Evolutionary conservation across 2,329 filamentous ascomycete genomes (phyloP).

Genomic region (Apiospora rasikravindrae): DNA sequence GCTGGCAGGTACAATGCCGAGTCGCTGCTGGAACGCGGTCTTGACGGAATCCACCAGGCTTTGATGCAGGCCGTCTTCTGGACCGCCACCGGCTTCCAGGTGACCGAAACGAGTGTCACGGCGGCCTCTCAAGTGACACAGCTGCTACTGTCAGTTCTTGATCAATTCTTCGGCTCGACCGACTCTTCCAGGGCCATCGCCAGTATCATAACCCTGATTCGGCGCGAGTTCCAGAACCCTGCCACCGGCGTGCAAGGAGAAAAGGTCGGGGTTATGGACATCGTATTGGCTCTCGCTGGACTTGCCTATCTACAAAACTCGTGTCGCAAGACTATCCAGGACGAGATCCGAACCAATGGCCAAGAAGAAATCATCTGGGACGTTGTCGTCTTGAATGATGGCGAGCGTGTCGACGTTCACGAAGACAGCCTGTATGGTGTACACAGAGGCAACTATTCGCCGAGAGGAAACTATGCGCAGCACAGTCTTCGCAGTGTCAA

Average conservation of each 20-base stretch:
- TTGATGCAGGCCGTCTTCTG: conserved; percentile 66
- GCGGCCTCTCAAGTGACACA: conserved; percentile 62
- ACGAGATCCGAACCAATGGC: conserved; percentile 52
- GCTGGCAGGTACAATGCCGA: conserved; percentile 59
- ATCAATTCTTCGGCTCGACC: conserved; percentile 71
- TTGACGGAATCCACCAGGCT: conserved; percentile 61
- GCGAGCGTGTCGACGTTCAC: conserved; percentile 61
- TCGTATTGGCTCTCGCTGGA: conserved; percentile 65
- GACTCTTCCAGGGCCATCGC: conserved; percentile 71
- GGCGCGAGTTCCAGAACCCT: conserved; percentile 68
- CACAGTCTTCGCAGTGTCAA: conserved; percentile 28
- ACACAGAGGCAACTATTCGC: too few relatives aligned
- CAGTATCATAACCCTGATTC: conserved; percentile 68
- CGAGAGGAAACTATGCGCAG: conserved; percentile 32
- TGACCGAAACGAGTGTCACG: conserved; percentile 61
- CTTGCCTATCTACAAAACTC: conserved; percentile 66
- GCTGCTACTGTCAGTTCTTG: conserved; percentile 62
- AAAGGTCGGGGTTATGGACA: conserved; percentile 63
- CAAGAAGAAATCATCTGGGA: conserved; percentile 69
- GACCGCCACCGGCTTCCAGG: conserved; percentile 64
- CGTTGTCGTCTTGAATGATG: conserved; percentile 66
- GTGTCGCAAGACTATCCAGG: conserved; percentile 57
- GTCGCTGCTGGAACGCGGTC: conserved; percentile 59
- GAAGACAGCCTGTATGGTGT: conserved; percentile 43
- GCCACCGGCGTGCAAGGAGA: conserved; percentile 64